Conservation (phyloP, 2,329 filamentous ascomycete genomes). For the Neurospora crassa region DNA sequence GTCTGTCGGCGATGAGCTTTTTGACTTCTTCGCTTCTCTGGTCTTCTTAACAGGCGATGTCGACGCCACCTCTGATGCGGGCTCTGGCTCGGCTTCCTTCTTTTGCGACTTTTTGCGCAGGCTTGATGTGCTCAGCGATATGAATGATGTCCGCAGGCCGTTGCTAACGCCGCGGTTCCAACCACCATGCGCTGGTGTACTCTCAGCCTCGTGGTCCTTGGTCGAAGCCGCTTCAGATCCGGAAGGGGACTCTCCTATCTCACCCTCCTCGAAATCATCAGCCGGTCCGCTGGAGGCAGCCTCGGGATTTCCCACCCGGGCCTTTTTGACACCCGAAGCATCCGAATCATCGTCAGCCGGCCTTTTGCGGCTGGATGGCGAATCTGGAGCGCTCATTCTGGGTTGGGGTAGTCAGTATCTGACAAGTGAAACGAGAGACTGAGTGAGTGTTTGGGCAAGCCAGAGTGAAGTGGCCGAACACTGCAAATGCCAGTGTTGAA, state of each 20-base stretch:
- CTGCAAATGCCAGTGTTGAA: background rate
- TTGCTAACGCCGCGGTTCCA: constrained; percentile 21
- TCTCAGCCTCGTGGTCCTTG: constrained; percentile 3
- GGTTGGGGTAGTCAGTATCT: background rate
- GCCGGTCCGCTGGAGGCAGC: constrained; percentile 9
- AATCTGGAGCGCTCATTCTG: background rate
- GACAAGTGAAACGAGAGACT: background rate
- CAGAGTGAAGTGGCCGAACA: background rate
- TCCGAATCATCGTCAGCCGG: background rate
- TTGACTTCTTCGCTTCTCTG: background rate
- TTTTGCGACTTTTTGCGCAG: background rate
- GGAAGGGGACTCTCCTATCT: constrained; percentile 22
- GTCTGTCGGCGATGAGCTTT: background rate
- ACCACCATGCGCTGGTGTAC: constrained; percentile 8
- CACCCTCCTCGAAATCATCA: constrained; percentile 24
- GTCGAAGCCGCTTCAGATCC: constrained; percentile 1
- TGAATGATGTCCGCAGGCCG: constrained; percentile 21
- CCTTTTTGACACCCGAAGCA: background rate
- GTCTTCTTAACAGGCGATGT: background rate
- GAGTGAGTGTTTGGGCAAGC: background rate
- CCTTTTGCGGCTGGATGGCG: background rate
- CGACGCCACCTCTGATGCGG: background rate
- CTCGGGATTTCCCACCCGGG: background rate
- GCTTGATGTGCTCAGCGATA: background rate
- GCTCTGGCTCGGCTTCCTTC: background rate